phyloP scores from a whole-genome alignment of 1,139 yeast genomes.

The Spencermartinsiella ligniputridi region DNA sequence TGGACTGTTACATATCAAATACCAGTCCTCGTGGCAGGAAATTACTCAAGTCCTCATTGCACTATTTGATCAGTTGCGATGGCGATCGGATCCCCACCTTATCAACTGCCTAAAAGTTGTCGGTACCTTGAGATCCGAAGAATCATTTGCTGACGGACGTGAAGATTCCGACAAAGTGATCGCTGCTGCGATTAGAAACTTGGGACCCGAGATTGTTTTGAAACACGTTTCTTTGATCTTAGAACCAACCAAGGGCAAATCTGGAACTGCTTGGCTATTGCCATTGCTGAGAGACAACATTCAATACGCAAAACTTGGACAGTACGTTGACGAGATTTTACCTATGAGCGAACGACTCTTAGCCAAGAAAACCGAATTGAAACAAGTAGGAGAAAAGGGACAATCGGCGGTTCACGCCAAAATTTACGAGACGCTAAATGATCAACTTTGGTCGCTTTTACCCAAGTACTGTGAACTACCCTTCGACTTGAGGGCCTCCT shows the following conservation, averaged over 20 bases:
- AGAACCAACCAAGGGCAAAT: constrained; percentile 39
- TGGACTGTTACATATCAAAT: constrained; percentile 67
- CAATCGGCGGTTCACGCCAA: constrained; percentile 56
- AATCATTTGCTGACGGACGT: constrained; percentile 63
- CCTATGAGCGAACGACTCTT: constrained; percentile 65
- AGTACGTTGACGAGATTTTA: constrained; percentile 56
- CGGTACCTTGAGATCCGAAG: constrained; percentile 85
- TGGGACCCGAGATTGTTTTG: constrained; percentile 85
- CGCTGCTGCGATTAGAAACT: constrained; percentile 66
- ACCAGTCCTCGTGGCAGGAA: constrained; percentile 71
- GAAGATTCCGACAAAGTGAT: constrained; percentile 77
- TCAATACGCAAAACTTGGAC: constrained; percentile 62
- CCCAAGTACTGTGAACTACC: constrained; percentile 92
- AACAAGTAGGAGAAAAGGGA: constrained; percentile 32
- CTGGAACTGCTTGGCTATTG: constrained; percentile 85
- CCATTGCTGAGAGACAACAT: constrained; percentile 91
- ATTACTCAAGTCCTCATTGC: constrained; percentile 67
- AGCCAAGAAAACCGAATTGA: constrained; percentile 41
- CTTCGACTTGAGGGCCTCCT: constrained; percentile 57
- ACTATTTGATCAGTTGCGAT: constrained; percentile 58
- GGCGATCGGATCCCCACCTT: constrained; percentile 69
- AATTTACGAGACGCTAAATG: constrained; percentile 75
- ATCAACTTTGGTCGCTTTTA: constrained; percentile 87
- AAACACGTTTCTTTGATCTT: constrained; percentile 74
- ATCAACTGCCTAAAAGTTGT: constrained; percentile 61